These are phyloP conservation scores for Aspergillus eucalypticola DNA, from an alignment of 2,329 filamentous ascomycete genomes.

Conservation along the genomic window DNA sequence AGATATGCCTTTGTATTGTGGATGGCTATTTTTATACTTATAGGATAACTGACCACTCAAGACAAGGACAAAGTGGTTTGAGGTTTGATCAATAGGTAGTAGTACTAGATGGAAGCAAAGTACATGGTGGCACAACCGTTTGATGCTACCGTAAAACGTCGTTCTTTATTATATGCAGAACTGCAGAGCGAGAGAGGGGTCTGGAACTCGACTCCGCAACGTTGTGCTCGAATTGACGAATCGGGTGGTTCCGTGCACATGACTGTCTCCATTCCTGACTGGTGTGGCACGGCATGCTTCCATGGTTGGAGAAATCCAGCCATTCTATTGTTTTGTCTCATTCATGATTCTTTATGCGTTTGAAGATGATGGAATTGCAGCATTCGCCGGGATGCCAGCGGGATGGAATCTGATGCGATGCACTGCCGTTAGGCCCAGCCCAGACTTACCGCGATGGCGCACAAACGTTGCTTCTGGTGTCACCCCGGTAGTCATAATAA, in stretches of 20 bases:
- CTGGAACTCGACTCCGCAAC: background rate
- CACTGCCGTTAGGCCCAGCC: too few species aligned
- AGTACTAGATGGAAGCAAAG: slow-evolving; percentile 28
- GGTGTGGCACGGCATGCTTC: background rate
- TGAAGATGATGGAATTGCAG: background rate
- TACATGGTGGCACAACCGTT: background rate
- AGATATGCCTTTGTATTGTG: background rate
- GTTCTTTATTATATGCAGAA: slow-evolving; percentile 1
- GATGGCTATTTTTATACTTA: background rate
- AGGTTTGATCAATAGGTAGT: background rate
- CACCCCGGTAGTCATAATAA: too few species aligned
- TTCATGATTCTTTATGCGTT: background rate
- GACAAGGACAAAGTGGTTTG: background rate
- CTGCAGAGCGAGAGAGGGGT: background rate
- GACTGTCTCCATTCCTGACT: background rate
- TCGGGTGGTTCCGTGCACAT: slow-evolving; percentile 2
- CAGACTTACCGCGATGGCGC: too few species aligned
- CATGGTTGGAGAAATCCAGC: too few species aligned
- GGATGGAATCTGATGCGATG: too few species aligned
- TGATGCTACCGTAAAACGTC: too few species aligned
- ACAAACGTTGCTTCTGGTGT: too few species aligned
- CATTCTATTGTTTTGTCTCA: too few species aligned
- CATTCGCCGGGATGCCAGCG: too few species aligned
- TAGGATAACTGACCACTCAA: background rate
- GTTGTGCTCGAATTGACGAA: slow-evolving; percentile 14